These are phyloP conservation scores for Colletotrichum plurivorum DNA, from an alignment of 2,329 filamentous ascomycete species.

Conservation along the genomic window DNA sequence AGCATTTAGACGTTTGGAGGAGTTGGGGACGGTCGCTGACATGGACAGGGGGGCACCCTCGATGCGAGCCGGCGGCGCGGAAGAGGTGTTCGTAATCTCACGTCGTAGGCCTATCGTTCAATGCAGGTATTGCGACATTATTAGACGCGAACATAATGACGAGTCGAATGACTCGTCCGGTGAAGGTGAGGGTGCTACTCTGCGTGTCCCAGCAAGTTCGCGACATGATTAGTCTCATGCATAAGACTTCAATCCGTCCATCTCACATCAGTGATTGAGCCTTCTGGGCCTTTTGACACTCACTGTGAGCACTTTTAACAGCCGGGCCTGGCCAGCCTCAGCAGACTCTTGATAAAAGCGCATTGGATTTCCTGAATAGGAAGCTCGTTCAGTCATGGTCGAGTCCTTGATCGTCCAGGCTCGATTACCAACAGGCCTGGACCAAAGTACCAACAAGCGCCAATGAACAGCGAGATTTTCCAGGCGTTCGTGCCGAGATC, in stretches of 20 bases:
- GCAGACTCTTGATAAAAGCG: background rate
- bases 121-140: background rate
- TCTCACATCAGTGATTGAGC: too few relatives aligned
- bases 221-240: background rate
- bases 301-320: too few relatives aligned
- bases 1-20: background rate
- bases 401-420: background rate
- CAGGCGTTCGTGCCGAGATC: slow-evolving; percentile 3
- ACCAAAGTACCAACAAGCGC: background rate
- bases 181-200: background rate
- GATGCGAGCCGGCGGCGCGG: slow-evolving; percentile 2
- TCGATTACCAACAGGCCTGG: background rate
- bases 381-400: background rate
- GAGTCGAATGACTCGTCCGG: background rate
- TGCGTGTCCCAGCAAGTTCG: background rate
- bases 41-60: slow-evolving; percentile 2
- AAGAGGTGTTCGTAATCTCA: slow-evolving; percentile 2
- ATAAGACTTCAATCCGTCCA: too few relatives aligned
- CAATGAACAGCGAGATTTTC: background rate
- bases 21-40: background rate
- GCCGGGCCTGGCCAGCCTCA: background rate
- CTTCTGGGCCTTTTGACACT: too few relatives aligned
- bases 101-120: background rate
- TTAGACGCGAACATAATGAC: slow-evolving; percentile 12
- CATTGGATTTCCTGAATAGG: background rate